Evolutionary conservation across 2,329 filamentous ascomycete genomes (phyloP).

Genomic region (Penicillium sp.): DNA sequence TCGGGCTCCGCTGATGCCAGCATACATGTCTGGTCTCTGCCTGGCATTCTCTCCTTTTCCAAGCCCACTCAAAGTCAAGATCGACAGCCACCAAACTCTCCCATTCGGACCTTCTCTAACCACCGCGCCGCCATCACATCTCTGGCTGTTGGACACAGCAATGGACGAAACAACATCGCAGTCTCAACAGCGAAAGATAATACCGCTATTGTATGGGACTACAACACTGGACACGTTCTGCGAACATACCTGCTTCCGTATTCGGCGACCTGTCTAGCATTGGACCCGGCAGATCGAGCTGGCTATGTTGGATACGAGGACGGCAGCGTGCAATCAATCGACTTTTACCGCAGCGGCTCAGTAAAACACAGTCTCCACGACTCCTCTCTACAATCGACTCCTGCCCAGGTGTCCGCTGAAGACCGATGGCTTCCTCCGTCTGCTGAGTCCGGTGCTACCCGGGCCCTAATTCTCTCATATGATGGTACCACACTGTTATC

Average conservation of each 20-base stretch:
- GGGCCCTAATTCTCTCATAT: constrained; percentile 73
- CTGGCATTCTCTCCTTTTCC: constrained; percentile 68
- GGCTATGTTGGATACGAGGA: constrained; percentile 80
- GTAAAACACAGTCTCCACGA: constrained; percentile 39
- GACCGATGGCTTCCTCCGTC: constrained; percentile 55
- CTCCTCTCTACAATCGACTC: constrained; percentile 39
- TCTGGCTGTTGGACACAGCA: constrained; percentile 64
- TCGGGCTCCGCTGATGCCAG: constrained; percentile 69
- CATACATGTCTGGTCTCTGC: constrained; percentile 86
- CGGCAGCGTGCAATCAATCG: constrained; percentile 75
- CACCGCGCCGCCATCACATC: constrained; percentile 56
- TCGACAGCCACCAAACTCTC: constrained; percentile 57
- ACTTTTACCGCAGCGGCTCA: constrained; percentile 64
- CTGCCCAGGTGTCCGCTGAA: constrained; percentile 41
- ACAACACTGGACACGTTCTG: constrained; percentile 72
- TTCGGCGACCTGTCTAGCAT: constrained; percentile 68
- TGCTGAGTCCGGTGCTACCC: constrained; percentile 64
- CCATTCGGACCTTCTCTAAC: constrained; percentile 74
- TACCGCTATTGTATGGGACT: constrained; percentile 92
- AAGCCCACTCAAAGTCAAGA: constrained; percentile 43
- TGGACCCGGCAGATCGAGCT: constrained; percentile 82
- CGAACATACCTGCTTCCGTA: constrained; percentile 79
- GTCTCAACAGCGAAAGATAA: constrained; percentile 83
- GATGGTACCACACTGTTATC: constrained; percentile 79
- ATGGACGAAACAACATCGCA: constrained; percentile 75